Base-by-base conservation (phyloP, 805 yeast species). In the Hanseniaspora singularis region DNA sequence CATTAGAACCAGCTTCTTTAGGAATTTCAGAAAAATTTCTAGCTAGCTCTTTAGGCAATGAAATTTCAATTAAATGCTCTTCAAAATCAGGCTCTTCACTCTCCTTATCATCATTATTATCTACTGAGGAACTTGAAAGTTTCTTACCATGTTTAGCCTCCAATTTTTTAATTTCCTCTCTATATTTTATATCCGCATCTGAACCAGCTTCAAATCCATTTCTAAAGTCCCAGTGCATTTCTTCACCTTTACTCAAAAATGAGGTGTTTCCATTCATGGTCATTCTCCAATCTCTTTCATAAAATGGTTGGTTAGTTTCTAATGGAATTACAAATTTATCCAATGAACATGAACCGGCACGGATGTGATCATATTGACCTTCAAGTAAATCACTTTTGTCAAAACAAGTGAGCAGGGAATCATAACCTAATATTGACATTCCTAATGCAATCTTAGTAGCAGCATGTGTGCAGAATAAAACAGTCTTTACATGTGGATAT, bases 401-500 rank as follows among this genome's bases (percentile, higher is more conserved):
- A 33, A 81, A 56, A 20, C 69, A 63, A 23, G 76, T 83, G 37
- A 73, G 69, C 18, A 74, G 74, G 33, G 67, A 65, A 0, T 58
- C 44, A 47, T 71, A 72, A 0, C 77, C 77, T 55, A 81, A 57
- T 14, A 89, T 65, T 0, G 82, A 72, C 76, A 85, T 75, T 3
- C 96, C 96, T 15, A 89, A 65, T 0, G 94, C 88, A 51, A 87
- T 85, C 60, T 86, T 85, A 4, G 94, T 73, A 3, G 97, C 96
- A 1, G 97, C 98, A 64, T 92, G 97, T 3, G 95, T 78, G 23
- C 85, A 78, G n/a, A 89, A 64, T 19, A 92, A 55, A 7, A 92
- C 66, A 0, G 77, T 68, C 31, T 77, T 75, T 27, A 76, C 66
- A 1, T 76, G 65, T 0, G 95, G 94, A 55, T 64, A 72, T 50